These are phyloP conservation scores for Adansonia rubrostipa DNA, from an alignment of 441 rosid species.

Conservation along the genomic window DNA sequence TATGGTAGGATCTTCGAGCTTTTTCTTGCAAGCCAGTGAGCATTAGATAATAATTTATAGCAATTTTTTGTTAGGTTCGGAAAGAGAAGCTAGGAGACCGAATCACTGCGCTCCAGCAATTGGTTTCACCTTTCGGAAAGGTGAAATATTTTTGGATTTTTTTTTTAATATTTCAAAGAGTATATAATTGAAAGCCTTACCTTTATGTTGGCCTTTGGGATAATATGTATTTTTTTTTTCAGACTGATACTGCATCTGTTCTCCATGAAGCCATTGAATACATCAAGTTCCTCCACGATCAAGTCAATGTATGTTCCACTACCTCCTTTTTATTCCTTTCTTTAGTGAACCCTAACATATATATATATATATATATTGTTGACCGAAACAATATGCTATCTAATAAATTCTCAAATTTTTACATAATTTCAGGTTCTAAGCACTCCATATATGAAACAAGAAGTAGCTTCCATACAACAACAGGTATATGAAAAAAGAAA, in stretches of 20 bases:
- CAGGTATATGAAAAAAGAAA: constrained; percentile 40
- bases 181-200: constrained; percentile 17
- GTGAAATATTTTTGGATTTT: constrained; percentile 46
- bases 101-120: constrained; percentile 80
- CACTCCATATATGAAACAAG: constrained; percentile 72
- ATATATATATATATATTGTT: too few species aligned
- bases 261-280: constrained; percentile 69
- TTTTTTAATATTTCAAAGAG: constrained; percentile 24
- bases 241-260: constrained; percentile 83
- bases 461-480: constrained; percentile 48
- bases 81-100: constrained; percentile 84
- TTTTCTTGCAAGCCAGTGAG: not conserved
- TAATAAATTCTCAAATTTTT: not conserved
- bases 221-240: constrained; percentile 27
- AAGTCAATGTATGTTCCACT: constrained; percentile 54
- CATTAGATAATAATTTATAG: constrained; percentile 16
- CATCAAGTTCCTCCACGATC: constrained; percentile 65
- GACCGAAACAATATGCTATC: too few species aligned
- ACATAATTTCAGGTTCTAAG: constrained; percentile 61
- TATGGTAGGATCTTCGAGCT: not conserved
- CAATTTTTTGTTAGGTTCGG: constrained; percentile 50
- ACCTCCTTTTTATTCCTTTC: not conserved
- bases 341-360: too few species aligned
- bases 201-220: constrained; percentile 26
- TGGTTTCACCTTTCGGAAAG: constrained; percentile 88